These are phyloP conservation scores for Areca catechu DNA, from an alignment of 176 grass and related monocot genomes.

Conservation along the genomic window DNA sequence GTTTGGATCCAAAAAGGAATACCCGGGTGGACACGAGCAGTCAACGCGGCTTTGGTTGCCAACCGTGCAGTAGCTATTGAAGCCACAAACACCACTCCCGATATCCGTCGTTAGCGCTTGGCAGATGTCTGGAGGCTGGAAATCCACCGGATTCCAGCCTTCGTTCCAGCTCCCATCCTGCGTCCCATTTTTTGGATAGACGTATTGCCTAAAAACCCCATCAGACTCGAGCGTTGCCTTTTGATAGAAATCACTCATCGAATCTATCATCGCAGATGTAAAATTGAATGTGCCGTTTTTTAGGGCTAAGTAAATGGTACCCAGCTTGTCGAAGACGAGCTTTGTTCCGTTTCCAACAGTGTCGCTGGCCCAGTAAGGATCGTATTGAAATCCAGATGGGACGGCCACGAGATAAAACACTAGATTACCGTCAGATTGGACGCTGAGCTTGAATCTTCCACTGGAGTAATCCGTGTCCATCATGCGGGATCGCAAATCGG, in stretches of 20 bases:
- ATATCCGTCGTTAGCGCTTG: neutral
- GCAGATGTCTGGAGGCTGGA: slow-evolving; percentile 3
- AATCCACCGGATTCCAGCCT: neutral
- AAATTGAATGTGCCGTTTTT: neutral
- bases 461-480: no score
- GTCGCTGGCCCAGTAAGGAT: no score
- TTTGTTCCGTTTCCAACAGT: no score
- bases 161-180: neutral
- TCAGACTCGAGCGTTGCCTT: slow-evolving; percentile 34
- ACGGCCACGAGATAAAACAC: no score
- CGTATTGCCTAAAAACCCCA: slow-evolving; percentile 27
- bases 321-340: no score
- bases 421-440: no score
- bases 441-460: no score
- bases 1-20: slow-evolving; percentile 20
- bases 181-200: slow-evolving; percentile 11
- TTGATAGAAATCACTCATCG: slow-evolving; percentile 10
- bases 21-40: slow-evolving; percentile 28
- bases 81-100: slow-evolving; percentile 32
- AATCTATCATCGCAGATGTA: neutral
- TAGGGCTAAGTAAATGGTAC: no score
- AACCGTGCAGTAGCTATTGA: slow-evolving; percentile 36
- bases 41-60: neutral
- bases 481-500: no score
- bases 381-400: no score